Evolutionary conservation across 2,329 filamentous ascomycete species (phyloP).

Genomic region (Amesomyces nigricolor): DNA sequence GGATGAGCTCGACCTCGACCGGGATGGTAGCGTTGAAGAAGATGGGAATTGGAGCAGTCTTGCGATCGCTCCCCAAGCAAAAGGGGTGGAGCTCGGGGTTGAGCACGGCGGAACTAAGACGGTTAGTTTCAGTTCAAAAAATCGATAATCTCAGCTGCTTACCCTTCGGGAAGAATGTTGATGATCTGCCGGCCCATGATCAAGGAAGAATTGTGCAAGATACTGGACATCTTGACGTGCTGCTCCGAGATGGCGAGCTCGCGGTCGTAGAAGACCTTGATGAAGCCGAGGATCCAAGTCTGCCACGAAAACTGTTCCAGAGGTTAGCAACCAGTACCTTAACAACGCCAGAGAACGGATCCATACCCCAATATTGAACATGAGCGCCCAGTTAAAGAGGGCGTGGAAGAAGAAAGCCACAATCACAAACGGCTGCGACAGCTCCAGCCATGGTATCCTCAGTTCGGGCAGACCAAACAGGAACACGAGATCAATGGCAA

Average conservation of each 20-base stretch:
- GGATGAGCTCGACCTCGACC: conserved; percentile 79
- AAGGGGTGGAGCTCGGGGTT: conserved; percentile 78
- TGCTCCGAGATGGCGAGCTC: conserved; percentile 92
- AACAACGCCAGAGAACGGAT: background rate
- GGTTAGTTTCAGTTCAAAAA: conserved; percentile 26
- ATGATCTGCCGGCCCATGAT: conserved; percentile 97
- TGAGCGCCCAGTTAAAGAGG: conserved; percentile 73
- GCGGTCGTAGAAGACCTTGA: conserved; percentile 82
- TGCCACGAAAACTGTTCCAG: conserved; percentile 60
- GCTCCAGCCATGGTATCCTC: conserved; percentile 94
- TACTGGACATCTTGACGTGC: conserved; percentile 79
- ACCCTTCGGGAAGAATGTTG: conserved; percentile 93
- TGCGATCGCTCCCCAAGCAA: conserved; percentile 64
- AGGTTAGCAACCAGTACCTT: conserved; percentile 3
- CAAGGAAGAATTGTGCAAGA: conserved; percentile 86
- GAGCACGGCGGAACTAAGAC: conserved; percentile 66
- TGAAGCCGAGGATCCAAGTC: conserved; percentile 64
- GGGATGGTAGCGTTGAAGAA: conserved; percentile 92
- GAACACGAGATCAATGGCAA: conserved; percentile 76
- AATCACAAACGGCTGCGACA: conserved; percentile 69
- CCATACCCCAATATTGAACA: conserved; percentile 80
- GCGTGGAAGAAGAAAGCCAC: conserved; percentile 67
- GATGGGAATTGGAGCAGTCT: conserved; percentile 66
- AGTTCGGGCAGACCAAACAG: conserved; percentile 81
- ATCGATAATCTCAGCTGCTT: conserved; percentile 24